Percentiles rank a stretch among this genome's conserved stretches.
These are phyloP conservation scores for Wickerhamiella parazyma DNA, from an alignment of 805 yeast species.

Conservation along the genomic window DNA sequence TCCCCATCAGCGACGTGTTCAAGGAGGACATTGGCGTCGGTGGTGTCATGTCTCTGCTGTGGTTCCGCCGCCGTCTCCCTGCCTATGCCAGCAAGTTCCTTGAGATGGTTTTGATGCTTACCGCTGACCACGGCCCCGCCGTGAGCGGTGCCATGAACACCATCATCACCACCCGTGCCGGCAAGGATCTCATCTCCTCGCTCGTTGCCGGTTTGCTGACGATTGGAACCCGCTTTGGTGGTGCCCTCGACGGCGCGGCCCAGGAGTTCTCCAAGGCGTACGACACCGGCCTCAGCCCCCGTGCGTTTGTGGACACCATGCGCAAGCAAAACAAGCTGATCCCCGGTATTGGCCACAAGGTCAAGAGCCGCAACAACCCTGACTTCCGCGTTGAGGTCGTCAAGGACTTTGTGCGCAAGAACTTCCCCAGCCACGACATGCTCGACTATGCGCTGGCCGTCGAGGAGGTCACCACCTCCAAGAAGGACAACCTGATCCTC, in stretches of 20 bases:
- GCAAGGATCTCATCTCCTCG: constrained; percentile 35
- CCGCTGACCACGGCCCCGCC: constrained; percentile 38
- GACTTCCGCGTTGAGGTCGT: constrained; percentile 36
- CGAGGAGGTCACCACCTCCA: constrained; percentile 36
- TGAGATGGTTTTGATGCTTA: constrained; percentile 37
- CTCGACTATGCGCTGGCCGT: constrained; percentile 36
- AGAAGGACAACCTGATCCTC: constrained; percentile 34
- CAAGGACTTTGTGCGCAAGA: constrained; percentile 32
- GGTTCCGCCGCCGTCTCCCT: constrained; percentile 35
- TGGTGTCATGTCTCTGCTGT: constrained; percentile 34
- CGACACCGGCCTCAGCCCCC: constrained; percentile 33
- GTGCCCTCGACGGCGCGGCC: constrained; percentile 37
- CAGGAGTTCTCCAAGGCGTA: constrained; percentile 32
- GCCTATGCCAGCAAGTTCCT: constrained; percentile 32
- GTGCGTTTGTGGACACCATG: constrained; percentile 35
- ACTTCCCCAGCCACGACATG: constrained; percentile 32
- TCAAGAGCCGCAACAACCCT: constrained; percentile 36
- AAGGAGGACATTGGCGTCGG: constrained; percentile 36
- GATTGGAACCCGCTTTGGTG: constrained; percentile 35
- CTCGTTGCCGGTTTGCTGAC: constrained; percentile 33
- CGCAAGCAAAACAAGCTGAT: constrained; percentile 35
- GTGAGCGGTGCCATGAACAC: constrained; percentile 37
- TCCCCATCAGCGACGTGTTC: constrained; percentile 35
- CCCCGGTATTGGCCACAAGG: constrained; percentile 36
- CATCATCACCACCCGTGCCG: constrained; percentile 35